Evolutionary conservation across 805 yeast genomes (phyloP), one percentile per base, ranked within the genome.

Genomic region (Yarrowia sp.): DNA sequence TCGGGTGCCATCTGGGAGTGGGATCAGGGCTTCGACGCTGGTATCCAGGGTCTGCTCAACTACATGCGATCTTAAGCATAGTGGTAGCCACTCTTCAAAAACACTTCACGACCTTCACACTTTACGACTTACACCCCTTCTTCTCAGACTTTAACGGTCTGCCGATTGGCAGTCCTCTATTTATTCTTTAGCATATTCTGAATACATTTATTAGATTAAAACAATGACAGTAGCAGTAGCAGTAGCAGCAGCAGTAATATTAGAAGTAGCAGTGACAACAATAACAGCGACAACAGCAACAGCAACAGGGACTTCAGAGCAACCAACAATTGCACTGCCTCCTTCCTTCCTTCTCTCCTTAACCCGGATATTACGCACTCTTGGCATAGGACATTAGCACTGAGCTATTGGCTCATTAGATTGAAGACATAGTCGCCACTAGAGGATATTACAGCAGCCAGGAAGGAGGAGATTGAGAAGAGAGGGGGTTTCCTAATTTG

Each of bases 21-120:
- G 89, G 92, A 89, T 34, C 96, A 89, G 72, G 98, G 97, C 0
- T 92, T 85, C 73, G 85, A 84, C 61, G 83, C 84, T 56, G 98
- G 92, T 0, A 71, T 85, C 40, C 76, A 77, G 43, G 81, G 81
- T 61, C 87, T 70, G 47, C 63, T 56, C 58, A 50, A 64, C 50
- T 64, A 34, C 49, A 43, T 64, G 47, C n/a, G n/a, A n/a, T 14
- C 24, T n/a, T 60, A 60, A 44, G 34, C 24, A 24, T 24, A 4
- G 30, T 24, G 30, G 30, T 24, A 5, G 7, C 3, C 30, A 24
- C 30, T 24, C 38, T 36, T 10, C 38, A 36, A 38, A 15, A 20
- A 50, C 60, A 20, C 44, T 38, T 52, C 20, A 53, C 43, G 60
- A 53, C 30, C 60, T 15, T 20, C 19, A 49, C 56, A 46, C 39